Conservation (phyloP, 352 stramenopile species). For the Pythium rishiriense region DNA sequence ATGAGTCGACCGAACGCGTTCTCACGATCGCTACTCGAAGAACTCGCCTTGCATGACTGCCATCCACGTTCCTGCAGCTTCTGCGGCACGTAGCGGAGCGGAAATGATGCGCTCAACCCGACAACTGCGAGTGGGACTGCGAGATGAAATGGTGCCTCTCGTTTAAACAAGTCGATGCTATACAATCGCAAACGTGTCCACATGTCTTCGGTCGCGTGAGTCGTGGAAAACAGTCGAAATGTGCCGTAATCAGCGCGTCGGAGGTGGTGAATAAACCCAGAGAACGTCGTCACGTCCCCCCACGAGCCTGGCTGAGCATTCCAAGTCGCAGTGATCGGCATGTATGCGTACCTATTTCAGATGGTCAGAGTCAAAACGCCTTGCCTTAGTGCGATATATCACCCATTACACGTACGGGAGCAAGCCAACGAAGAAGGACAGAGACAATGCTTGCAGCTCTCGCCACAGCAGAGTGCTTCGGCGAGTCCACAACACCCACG, state of each 20-base stretch:
- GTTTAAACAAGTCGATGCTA: conserved; percentile 55
- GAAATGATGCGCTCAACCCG: conserved; percentile 21
- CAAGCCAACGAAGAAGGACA: conserved; percentile 79
- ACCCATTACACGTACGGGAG: conserved; percentile 67
- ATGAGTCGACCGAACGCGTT: conserved; percentile 35
- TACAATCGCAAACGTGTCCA: conserved; percentile 74
- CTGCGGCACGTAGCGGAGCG: conserved; percentile 23
- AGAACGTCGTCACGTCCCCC: conserved; percentile 87
- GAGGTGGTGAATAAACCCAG: conserved; percentile 92
- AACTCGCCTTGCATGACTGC: not conserved
- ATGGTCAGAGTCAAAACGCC: not conserved
- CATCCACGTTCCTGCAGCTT: not conserved
- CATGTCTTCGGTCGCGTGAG: conserved; percentile 60
- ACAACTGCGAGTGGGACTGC: conserved; percentile 37
- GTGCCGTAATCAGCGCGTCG: conserved; percentile 93
- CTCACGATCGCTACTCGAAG: not conserved
- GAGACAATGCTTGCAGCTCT: conserved; percentile 43
- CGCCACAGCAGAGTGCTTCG: conserved; percentile 30
- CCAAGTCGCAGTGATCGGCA: conserved; percentile 70
- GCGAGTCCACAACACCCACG: conserved; percentile 68
- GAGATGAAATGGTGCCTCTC: conserved; percentile 54
- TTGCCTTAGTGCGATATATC: too few relatives aligned
- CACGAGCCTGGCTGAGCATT: conserved; percentile 89
- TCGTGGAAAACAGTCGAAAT: conserved; percentile 90
- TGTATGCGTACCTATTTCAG: conserved; percentile 50